phyloP scores from a whole-genome alignment of 495 filamentous ascomycete genomes.

The Oidiodendron maius region DNA sequence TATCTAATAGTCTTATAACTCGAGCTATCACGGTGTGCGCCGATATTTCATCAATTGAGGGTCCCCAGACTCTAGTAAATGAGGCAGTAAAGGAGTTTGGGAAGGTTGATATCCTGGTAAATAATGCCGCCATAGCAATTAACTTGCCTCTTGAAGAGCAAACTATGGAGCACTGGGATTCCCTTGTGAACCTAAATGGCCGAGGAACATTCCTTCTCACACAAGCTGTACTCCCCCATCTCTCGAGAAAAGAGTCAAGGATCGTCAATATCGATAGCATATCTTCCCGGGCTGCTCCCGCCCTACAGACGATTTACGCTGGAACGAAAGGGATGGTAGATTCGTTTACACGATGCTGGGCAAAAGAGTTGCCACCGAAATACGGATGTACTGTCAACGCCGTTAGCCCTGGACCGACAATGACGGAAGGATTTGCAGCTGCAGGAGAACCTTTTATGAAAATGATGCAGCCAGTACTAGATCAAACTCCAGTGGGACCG shows the following conservation, averaged over 20 bases:
- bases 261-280: slow-evolving; percentile 26
- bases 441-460: slow-evolving; percentile 32
- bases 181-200: slow-evolving; percentile 31
- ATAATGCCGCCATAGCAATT: slow-evolving; percentile 33
- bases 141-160: slow-evolving; percentile 33
- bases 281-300: slow-evolving; percentile 14
- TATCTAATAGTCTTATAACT: not conserved
- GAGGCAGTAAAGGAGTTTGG: slow-evolving; percentile 18
- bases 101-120: slow-evolving; percentile 31
- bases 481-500: slow-evolving; percentile 30
- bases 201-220: slow-evolving; percentile 33
- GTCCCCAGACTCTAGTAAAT: slow-evolving; percentile 29
- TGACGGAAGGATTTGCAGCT: slow-evolving; percentile 25
- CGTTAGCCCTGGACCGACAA: slow-evolving; percentile 24
- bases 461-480: slow-evolving; percentile 31
- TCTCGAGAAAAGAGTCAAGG: slow-evolving; percentile 20
- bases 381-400: slow-evolving; percentile 27
- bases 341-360: slow-evolving; percentile 30
- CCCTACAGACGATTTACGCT: slow-evolving; percentile 24
- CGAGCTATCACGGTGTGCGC: slow-evolving; percentile 29
- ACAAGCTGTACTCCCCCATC: slow-evolving; percentile 26
- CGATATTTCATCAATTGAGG: slow-evolving; percentile 36
- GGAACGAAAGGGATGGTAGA: slow-evolving; percentile 30
- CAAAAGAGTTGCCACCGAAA: slow-evolving; percentile 25
- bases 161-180: slow-evolving; percentile 32